These are phyloP conservation scores for Chlorella sp. DNA, from an alignment of 139 green algal species.

Conservation along the genomic window DNA sequence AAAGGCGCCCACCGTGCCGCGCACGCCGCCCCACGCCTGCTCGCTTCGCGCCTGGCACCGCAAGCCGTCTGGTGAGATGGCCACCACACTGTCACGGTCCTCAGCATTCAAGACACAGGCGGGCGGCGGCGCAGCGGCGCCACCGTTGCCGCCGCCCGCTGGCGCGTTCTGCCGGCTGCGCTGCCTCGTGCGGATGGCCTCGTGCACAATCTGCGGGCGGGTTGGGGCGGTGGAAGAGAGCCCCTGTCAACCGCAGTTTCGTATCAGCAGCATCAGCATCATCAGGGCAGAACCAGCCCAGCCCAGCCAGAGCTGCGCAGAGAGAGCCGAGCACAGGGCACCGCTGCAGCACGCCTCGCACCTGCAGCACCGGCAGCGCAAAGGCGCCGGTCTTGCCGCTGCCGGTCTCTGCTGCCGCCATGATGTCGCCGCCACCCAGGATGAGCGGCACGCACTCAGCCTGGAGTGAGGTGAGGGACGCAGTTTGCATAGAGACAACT, in stretches of 20 bases:
- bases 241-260: too few species aligned
- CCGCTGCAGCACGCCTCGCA: neutral
- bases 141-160: neutral
- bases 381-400: slow-evolving; percentile 93
- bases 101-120: slow-evolving; percentile 48
- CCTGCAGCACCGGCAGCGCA: slow-evolving; percentile 79
- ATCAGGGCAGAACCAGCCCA: too few species aligned
- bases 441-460: slow-evolving; percentile 80
- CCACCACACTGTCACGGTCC: slow-evolving; percentile 66
- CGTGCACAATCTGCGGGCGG: slow-evolving; percentile 8
- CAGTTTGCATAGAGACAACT: too few species aligned
- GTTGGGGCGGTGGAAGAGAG: too few species aligned
- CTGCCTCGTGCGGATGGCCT: slow-evolving; percentile 12
- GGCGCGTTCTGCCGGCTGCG: neutral
- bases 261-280: too few species aligned
- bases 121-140: neutral
- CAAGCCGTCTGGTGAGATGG: slow-evolving; percentile 59
- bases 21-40: slow-evolving; percentile 62
- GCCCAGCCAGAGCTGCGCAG: too few species aligned
- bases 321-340: too few species aligned
- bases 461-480: too few species aligned
- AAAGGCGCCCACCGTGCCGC: slow-evolving; percentile 58
- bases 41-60: slow-evolving; percentile 62
- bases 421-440: slow-evolving; percentile 86
- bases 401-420: slow-evolving; percentile 92